Conservation (phyloP, 73 alveolate genomes). For the Paramecium sexaurelia region DNA sequence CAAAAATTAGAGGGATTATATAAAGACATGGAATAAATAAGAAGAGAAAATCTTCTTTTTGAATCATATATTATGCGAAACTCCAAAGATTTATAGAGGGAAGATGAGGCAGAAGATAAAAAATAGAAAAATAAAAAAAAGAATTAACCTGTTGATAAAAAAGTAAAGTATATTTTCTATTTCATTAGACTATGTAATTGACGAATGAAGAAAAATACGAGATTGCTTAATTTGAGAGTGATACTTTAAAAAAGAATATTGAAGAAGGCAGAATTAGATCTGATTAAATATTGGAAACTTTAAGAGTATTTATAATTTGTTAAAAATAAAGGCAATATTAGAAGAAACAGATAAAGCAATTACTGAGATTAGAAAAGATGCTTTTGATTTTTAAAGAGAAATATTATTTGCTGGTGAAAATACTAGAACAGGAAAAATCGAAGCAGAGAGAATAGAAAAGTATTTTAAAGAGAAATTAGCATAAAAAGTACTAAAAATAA, state of each 20-base stretch:
- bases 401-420: constrained; percentile 88
- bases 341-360: constrained; percentile 91
- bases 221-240: constrained; percentile 88
- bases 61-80: constrained; percentile 82
- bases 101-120: constrained; percentile 78
- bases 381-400: constrained; percentile 88
- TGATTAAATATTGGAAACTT: constrained; percentile 84
- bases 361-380: constrained; percentile 92
- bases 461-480: constrained; percentile 88
- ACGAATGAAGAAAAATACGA: constrained; percentile 90
- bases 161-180: not conserved
- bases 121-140: constrained; percentile 70
- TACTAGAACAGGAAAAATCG: constrained; percentile 91
- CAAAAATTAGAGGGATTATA: constrained; percentile 75
- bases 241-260: constrained; percentile 83
- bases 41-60: constrained; percentile 86
- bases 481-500: constrained; percentile 58
- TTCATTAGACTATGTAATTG: constrained; percentile 66
- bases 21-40: constrained; percentile 84
- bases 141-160: constrained; percentile 69
- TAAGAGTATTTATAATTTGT: constrained; percentile 30
- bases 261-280: constrained; percentile 91
- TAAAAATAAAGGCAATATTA: constrained; percentile 80
- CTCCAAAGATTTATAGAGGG: constrained; percentile 73
- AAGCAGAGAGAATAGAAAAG: constrained; percentile 90